Base-by-base conservation (phyloP, 78 protist species). In the Emiliania huxleyi region DNA sequence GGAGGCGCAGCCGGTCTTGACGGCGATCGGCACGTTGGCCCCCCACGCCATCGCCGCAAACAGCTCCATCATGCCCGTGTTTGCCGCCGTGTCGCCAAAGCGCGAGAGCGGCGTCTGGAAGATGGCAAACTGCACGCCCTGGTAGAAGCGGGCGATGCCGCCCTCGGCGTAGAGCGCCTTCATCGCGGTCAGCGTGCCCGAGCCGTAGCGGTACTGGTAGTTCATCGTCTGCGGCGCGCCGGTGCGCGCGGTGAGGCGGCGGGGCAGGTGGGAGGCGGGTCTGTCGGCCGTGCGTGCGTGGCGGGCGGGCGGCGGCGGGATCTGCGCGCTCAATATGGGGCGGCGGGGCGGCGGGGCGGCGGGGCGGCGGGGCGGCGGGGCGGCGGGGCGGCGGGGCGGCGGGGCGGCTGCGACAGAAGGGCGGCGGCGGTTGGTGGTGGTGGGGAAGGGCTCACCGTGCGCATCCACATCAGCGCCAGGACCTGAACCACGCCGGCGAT, bases 11-110 rank as follows among this genome's bases (percentile, higher is more conserved):
- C 79, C 83, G 21, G 98, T 97, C 89, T 96, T 95, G n/a, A 92
- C 96, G 38, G 87, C 95, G 15, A 92, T 91, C 22, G 97, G 96
- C 55, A 96, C 85, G 38, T 62, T 62, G 29, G 18, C 0, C 29
- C 96, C 26, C 26, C 15, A 45, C 42, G 77, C 95, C 84, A 92
- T 84, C 40, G 94, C 48, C 83, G 94, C 96, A 69, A 95, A 69
- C 37, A 97, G 87, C 12, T 96, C 94, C 18, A 97, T 93, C 49
- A 94, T 79, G 29, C 98, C 98, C 48, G 95, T 94, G 85, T 97
- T 97, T 29, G 98, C 96, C 8, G 97, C 97, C 46, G 97, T 95
- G 95, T 97, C 98, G 18, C 98, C 98, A 15, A 69, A 69, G 79
- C 79, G 79, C 2, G 79, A 69, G 79, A 69, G 79, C 42, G 79